Evolutionary conservation across 768 basidiomycete genomes (phyloP), one percentile per base, ranked within the genome.

Genomic region (Boletus tylopilopsis): DNA sequence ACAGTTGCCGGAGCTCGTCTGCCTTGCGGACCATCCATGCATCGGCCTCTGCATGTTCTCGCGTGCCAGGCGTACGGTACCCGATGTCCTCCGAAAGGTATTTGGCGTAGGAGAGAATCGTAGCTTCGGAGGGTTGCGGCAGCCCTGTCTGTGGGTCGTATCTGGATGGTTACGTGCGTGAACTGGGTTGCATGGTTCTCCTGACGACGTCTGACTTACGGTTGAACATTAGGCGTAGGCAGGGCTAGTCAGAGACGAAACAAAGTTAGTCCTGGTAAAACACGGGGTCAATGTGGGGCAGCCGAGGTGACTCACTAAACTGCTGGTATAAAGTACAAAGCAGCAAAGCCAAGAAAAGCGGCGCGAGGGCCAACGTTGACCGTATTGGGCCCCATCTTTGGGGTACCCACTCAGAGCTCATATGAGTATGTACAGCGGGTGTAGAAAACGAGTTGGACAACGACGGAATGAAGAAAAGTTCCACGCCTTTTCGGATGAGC

Each of bases 41-140:
- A 58, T 96, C 94, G 4, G 87, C 92, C 23, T 81, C 64, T 0
- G 89, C 87, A 70, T 95, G 92, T 64, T 97, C 93, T 27, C 76
- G 75, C 0, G 94, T 93, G 1, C 95, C 95, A 10, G 95, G 90
- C 0, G 90, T 96, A 41, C 95, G 77, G 69, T 84, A 97, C 2
- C 94, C 94, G 39, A 94, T 91, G 6, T 80, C 83, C 62, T 94
- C 92, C 1, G 92, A 90, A 7, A 92, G 78, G 50, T 84, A 67
- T 55, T 77, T 80, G 4, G 83, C 79, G 39, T 82, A 71, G 6
- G 71, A 74, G 3, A 90, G 77, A 44, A 91, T 85, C 13, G 77
- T 78, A 0, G 77, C 62, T 64, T 90, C 88, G 0, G 87, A 88
- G 22, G 89, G 78, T 59, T 87, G 85, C 5, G 87, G 84, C 4